phyloP scores from a whole-genome alignment of 805 yeast genomes.

The Metschnikowia arizonensis region DNA sequence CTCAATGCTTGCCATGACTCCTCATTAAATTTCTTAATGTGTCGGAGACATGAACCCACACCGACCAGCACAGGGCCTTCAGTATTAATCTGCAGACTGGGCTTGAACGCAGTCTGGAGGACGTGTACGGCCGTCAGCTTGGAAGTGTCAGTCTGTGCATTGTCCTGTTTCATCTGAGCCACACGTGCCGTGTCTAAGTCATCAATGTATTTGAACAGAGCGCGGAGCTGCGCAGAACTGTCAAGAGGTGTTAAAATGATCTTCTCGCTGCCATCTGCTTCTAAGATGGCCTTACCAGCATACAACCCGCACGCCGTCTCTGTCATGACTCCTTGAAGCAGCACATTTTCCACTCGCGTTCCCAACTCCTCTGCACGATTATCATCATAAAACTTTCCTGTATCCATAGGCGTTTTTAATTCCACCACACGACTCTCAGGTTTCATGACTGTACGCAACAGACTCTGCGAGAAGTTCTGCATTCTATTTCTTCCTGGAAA shows the following conservation, averaged over 20 bases:
- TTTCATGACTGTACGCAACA: conserved; percentile 51
- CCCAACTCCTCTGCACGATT: conserved; percentile 64
- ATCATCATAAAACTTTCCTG: conserved; percentile 61
- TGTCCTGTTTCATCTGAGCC: conserved; percentile 35
- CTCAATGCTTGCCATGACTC: conserved; percentile 36
- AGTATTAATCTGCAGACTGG: conserved; percentile 19
- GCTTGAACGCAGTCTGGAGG: conserved; percentile 39
- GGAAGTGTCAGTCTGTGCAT: conserved; percentile 18
- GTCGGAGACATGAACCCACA: conserved; percentile 39
- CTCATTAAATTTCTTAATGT: conserved; percentile 37
- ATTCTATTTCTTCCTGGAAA: conserved; percentile 45
- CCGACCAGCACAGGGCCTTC: conserved; percentile 27
- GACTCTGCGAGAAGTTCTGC: conserved; percentile 34
- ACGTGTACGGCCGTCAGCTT: conserved; percentile 34
- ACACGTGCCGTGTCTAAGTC: conserved; percentile 46
- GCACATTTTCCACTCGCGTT: conserved; percentile 51
- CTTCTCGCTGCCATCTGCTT: conserved; percentile 26
- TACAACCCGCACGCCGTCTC: conserved; percentile 46
- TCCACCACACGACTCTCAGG: conserved; percentile 62
- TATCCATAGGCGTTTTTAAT: conserved; percentile 71
- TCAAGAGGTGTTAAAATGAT: conserved; percentile 63
- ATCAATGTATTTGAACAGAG: conserved; percentile 77
- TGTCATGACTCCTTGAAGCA: conserved; percentile 66
- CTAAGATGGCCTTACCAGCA: conserved; percentile 28
- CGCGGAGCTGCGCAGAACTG: conserved; percentile 72